Evolutionary conservation across 2,329 filamentous ascomycete genomes (phyloP).

Genomic region (Fusarium torulosum): DNA sequence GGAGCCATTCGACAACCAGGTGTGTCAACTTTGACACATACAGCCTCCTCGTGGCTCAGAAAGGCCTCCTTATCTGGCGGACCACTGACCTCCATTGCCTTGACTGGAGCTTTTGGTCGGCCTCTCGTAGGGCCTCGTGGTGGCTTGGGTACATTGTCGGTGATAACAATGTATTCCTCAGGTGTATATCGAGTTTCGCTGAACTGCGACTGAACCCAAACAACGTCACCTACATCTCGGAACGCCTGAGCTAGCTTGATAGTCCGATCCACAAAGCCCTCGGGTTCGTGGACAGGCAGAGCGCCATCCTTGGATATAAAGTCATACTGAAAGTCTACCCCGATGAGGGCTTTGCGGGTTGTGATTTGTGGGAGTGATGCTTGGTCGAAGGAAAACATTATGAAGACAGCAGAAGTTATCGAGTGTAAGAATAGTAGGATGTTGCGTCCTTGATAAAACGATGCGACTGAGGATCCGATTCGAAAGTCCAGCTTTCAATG

Average conservation of each 20-base stretch:
- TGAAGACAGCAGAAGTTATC: slow-evolving; percentile 4
- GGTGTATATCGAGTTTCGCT: slow-evolving; percentile 70
- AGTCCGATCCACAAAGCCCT: slow-evolving; percentile 76
- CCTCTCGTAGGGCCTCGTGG: slow-evolving; percentile 24
- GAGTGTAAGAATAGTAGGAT: background rate
- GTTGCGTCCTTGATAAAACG: background rate
- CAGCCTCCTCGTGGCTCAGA: slow-evolving; percentile 57
- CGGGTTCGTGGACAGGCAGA: slow-evolving; percentile 72
- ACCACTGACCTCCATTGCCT: slow-evolving; percentile 20
- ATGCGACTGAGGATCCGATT: background rate
- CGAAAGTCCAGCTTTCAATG: slow-evolving; percentile 8
- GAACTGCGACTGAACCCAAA: slow-evolving; percentile 88
- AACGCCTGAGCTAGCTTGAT: slow-evolving; percentile 77
- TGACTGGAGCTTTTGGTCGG: slow-evolving; percentile 29
- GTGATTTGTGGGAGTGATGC: slow-evolving; percentile 67
- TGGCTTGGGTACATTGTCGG: slow-evolving; percentile 50
- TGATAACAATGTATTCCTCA: slow-evolving; percentile 63
- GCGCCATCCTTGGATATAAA: slow-evolving; percentile 78
- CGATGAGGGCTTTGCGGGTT: slow-evolving; percentile 77
- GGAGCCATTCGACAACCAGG: slow-evolving; percentile 61
- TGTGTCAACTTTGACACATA: slow-evolving; percentile 60
- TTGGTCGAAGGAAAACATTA: slow-evolving; percentile 69
- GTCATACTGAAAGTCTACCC: slow-evolving; percentile 92
- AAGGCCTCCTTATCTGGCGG: slow-evolving; percentile 59
- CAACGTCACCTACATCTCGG: slow-evolving; percentile 76